Conservation (phyloP, 208 protist genomes). For the Tritrichomonas musculus region DNA sequence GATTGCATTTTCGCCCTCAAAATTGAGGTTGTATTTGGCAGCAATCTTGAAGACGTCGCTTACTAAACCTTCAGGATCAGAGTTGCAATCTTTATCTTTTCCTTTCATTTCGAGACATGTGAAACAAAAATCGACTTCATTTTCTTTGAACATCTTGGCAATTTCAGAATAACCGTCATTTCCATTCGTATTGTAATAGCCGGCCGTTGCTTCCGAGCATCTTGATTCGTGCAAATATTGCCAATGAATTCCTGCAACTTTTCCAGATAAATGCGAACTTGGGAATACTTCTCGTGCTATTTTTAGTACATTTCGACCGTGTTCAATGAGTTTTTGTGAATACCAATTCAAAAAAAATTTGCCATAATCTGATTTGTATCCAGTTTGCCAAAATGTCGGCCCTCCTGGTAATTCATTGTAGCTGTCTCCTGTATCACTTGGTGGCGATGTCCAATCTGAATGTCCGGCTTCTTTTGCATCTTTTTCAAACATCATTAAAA, state of each 20-base stretch:
- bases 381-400: neutral
- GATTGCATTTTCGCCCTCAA: constrained; percentile 6
- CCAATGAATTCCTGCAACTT: too few relatives aligned
- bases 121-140: too few relatives aligned
- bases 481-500: neutral
- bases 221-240: too few relatives aligned
- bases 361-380: neutral
- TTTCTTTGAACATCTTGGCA: too few relatives aligned
- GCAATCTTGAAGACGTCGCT: neutral
- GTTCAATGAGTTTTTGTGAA: neutral
- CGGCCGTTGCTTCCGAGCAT: neutral
- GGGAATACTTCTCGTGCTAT: neutral
- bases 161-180: too few relatives aligned
- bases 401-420: constrained; percentile 6
- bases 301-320: neutral
- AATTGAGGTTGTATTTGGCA: neutral
- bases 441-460: too few relatives aligned
- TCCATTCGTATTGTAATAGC: neutral
- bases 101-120: too few relatives aligned
- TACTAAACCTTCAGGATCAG: neutral
- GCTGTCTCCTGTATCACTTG: too few relatives aligned
- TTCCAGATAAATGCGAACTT: neutral
- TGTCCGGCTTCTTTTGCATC: too few relatives aligned
- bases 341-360: constrained; percentile 9
- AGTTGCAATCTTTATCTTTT: neutral